Percentiles rank a stretch among this genome's conserved stretches.
These are phyloP conservation scores for Naegleria lovaniensis DNA, from an alignment of 208 protist species.

Conservation along the genomic window DNA sequence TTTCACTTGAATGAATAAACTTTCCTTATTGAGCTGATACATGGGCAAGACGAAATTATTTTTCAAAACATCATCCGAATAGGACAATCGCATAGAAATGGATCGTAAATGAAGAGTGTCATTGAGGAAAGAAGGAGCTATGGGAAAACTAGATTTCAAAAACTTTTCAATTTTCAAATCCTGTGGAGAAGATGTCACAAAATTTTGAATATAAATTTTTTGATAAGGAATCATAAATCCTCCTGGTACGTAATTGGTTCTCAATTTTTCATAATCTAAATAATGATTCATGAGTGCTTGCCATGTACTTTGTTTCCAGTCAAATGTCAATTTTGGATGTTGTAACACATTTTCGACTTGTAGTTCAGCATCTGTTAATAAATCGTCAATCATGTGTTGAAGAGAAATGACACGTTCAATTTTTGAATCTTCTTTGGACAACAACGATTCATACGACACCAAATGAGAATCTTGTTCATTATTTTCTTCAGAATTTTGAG, in stretches of 20 bases:
- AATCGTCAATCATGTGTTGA: neutral
- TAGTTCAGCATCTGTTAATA: neutral
- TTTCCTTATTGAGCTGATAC: neutral
- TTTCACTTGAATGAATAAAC: neutral
- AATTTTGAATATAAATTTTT: neutral
- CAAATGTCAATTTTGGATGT: neutral
- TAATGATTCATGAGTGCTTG: neutral
- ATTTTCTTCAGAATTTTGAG: neutral
- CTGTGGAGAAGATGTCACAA: neutral
- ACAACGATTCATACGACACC: neutral
- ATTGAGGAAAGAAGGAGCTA: neutral
- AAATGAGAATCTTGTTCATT: neutral
- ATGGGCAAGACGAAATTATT: neutral
- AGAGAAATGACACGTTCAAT: neutral
- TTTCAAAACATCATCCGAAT: neutral
- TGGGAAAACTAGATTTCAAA: no score
- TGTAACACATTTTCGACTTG: neutral
- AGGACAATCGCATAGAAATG: neutral
- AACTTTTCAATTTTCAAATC: no score
- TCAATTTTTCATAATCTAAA: neutral
- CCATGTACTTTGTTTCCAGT: neutral
- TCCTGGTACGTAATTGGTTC: neutral
- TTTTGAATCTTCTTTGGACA: no score
- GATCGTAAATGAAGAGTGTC: neutral
- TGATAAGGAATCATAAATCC: neutral